Evolutionary conservation across 2,329 filamentous ascomycete species (phyloP).

Genomic region (Diaporthe sp.): DNA sequence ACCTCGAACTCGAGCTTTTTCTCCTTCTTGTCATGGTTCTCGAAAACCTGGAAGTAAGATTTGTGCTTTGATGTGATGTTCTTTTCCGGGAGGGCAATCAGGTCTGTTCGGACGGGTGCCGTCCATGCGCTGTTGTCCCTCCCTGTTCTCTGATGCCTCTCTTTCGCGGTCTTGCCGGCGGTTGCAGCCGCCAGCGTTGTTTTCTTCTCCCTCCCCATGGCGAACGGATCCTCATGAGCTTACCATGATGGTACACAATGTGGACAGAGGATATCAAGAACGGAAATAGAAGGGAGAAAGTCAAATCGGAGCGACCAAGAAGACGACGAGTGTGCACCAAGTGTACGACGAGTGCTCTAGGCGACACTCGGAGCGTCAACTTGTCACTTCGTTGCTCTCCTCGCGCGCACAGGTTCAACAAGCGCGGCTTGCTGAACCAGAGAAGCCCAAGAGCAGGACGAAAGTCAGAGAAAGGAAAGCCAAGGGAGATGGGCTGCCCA

Average conservation of each 20-base stretch:
- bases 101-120: slow-evolving; percentile 45
- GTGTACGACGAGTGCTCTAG: slow-evolving; percentile 31
- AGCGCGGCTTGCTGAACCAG: slow-evolving; percentile 37
- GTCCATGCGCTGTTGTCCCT: slow-evolving; percentile 47
- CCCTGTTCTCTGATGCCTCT: slow-evolving; percentile 49
- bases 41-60: slow-evolving; percentile 74
- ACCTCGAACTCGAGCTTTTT: slow-evolving; percentile 76
- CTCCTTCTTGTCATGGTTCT: slow-evolving; percentile 73
- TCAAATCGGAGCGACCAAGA: slow-evolving; percentile 31
- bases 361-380: slow-evolving; percentile 13
- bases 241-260: slow-evolving; percentile 44
- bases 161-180: slow-evolving; percentile 49
- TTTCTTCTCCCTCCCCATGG: slow-evolving; percentile 51
- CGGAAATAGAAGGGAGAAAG: slow-evolving; percentile 16
- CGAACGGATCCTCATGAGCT: slow-evolving; percentile 43
- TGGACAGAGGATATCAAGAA: slow-evolving; percentile 12
- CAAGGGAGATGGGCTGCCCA: slow-evolving; percentile 18
- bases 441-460: slow-evolving; percentile 31
- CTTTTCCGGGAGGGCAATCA: slow-evolving; percentile 49
- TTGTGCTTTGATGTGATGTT: slow-evolving; percentile 67
- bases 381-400: slow-evolving; percentile 18
- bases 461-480: slow-evolving; percentile 32
- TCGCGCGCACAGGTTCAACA: slow-evolving; percentile 25
- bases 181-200: slow-evolving; percentile 43
- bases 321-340: slow-evolving; percentile 30